Evolutionary conservation across 2,329 filamentous ascomycete species (phyloP), one percentile per base, ranked within the genome.

Genomic region (Diplodia seriata): DNA sequence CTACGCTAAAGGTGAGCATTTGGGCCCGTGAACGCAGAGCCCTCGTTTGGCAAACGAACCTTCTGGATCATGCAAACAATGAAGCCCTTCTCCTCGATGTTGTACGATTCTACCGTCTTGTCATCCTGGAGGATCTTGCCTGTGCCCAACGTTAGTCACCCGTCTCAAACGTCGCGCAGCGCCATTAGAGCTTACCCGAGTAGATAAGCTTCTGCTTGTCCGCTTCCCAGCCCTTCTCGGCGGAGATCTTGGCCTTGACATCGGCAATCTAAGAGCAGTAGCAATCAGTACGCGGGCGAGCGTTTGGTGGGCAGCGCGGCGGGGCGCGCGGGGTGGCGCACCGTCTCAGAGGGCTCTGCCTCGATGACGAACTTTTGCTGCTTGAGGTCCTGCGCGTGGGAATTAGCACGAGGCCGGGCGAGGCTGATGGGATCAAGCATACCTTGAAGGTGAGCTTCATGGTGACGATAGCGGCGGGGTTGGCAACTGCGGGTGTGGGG

Each of bases 81-180:
- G 80, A 98, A 99, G 47, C 95, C 95, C 86, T 98, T 99, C 87
- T 98, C 95, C 82, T 99, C 94, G 71, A 99, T 98, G 82, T 93
- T 97, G 85, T 98, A 98, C 50, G 92, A 94, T 81, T 93, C 93
- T 74, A 99, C 91, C 2, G 94, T 97, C 78, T 97, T 95, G 70
- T 93, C 93, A 90, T 99, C 94, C 82, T 97, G 94, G 72, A 99
- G 85, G 74, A 99, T 98, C 85, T 99, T 99, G 84, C 95, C 94
- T 97, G 74, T 68, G 57, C 15, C 33, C 65, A 67, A 47, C 33
- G 70, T 74, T 69, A 74, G 71, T 50, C 20, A 20, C n/a, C 36
- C 1, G 6, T 11, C 8, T 11, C 6, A 20, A 7, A 57, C 7
- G 55, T 31, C 23, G 31, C 64, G 53, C 11, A 38, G 31, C 65